phyloP scores from a whole-genome alignment of 768 basidiomycete species.

The Amyloporia xantha region DNA sequence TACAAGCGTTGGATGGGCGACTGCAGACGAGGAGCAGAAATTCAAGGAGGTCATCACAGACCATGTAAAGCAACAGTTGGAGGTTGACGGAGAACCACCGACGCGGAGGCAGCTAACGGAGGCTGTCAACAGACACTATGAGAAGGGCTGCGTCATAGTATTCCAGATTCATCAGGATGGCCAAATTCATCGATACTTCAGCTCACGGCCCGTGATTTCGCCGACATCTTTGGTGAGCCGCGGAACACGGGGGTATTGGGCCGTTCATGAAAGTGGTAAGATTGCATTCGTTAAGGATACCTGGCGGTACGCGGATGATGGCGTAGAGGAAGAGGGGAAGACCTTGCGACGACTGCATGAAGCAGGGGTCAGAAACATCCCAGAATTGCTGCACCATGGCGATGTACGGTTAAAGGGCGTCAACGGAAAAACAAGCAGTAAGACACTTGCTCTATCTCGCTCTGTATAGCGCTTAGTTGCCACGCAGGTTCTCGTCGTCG shows the following conservation, averaged over 20 bases:
- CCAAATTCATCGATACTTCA: background rate
- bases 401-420: conserved; percentile 8
- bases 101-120: background rate
- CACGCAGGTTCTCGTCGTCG: no score
- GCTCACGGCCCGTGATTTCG: conserved; percentile 7
- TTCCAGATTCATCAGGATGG: background rate
- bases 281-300: conserved; percentile 7
- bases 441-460: no score
- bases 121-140: conserved; percentile 6
- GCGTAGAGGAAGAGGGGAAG: background rate
- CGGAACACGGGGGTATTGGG: conserved; percentile 8
- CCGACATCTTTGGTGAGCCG: background rate
- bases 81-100: background rate
- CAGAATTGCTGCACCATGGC: background rate
- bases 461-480: no score
- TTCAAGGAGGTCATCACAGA: conserved; percentile 1
- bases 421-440: no score
- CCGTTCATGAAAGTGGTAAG: background rate
- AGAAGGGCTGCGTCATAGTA: background rate
- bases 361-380: conserved; percentile 1
- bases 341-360: background rate
- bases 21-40: background rate
- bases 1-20: conserved; percentile 1
- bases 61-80: background rate
- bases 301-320: background rate